phyloP scores from a whole-genome alignment of 805 yeast species.

The Sugiyamaella qingdaonensis region DNA sequence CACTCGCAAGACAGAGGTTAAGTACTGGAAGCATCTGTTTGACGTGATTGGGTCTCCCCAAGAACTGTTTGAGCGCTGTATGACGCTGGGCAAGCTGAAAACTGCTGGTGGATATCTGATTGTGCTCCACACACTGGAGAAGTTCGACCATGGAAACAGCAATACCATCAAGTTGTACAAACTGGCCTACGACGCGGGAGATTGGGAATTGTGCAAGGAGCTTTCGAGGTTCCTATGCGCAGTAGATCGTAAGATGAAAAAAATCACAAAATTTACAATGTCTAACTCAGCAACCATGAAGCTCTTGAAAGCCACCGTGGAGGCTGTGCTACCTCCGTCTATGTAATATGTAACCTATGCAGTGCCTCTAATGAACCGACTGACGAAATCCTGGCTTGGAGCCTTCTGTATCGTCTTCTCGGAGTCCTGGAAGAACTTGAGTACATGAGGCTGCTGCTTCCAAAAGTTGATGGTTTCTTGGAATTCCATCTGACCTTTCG shows the following conservation, averaged over 20 bases:
- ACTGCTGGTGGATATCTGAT: constrained; percentile 40
- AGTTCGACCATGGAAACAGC: constrained; percentile 26
- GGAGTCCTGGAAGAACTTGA: constrained; percentile 73
- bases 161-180: constrained; percentile 31
- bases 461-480: constrained; percentile 85
- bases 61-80: constrained; percentile 34
- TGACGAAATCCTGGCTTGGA: constrained; percentile 59
- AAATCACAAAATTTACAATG: neutral
- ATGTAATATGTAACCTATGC: neutral
- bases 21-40: constrained; percentile 46
- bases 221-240: constrained; percentile 38
- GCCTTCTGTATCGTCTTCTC: constrained; percentile 48
- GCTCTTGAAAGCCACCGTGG: constrained; percentile 6
- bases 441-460: constrained; percentile 83
- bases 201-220: constrained; percentile 36
- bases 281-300: constrained; percentile 6
- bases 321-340: constrained; percentile 1
- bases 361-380: constrained; percentile 49
- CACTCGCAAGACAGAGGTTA: constrained; percentile 55
- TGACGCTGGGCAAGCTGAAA: constrained; percentile 31
- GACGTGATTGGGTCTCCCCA: constrained; percentile 35
- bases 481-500: constrained; percentile 87
- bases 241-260: constrained; percentile 26
- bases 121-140: constrained; percentile 34
- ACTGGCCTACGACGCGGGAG: constrained; percentile 32